Base-by-base conservation (phyloP, 371 early-diverging fungal species). In the Zychaea mexicana region DNA sequence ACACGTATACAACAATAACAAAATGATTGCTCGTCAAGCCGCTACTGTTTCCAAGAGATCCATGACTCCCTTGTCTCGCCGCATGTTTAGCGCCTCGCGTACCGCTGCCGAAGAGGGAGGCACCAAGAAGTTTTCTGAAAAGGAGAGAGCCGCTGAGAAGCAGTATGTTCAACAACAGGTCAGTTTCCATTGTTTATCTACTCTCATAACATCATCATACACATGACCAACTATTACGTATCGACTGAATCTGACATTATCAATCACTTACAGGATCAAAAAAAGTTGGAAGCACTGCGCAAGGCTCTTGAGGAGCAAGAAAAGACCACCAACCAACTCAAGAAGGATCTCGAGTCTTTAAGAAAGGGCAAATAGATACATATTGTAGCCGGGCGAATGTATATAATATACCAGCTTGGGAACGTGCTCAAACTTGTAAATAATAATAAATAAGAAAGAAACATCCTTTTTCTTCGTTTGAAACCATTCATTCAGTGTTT, bases 91-190 rank as follows among this genome's bases (percentile, higher is more conserved):
- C n/a, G 15, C 59, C 7, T 15, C 59, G 6, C 28, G 38, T 45
- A 45, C 30, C 26, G 59, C 39, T 8, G 15, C 45, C 28, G 9
- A 52, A 31, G 61, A 58, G 17, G 59, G 59, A 24, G 28, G 38
- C 8, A 39, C 38, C 21, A n/a, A 58, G 26, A 33, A 36, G 10
- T 62, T 77, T 52, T 54, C 62, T 24, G 66, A 70, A 26, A 75
- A 72, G 70, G 78, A 76, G 55, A 70, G 67, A 60, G 78, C 78
- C 38, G 56, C 54, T 32, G 81, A 80, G 58, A 70, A 73, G 39
- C 70, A 73, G 59, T 80, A 73, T 64, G 76, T 66, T 57, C 76
- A 75, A 17, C 24, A 65, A 49, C 76, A 77, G 60, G 81, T 80
- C 65, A 64, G 67, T 53, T 19, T 10, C 36, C 15, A 4, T 5